A percentile compares a stretch with the other conserved stretches of the same genome.
Evolutionary conservation across 192 early-diverging fungal genomes (phyloP).

Genomic region (Backusella morwellensis): DNA sequence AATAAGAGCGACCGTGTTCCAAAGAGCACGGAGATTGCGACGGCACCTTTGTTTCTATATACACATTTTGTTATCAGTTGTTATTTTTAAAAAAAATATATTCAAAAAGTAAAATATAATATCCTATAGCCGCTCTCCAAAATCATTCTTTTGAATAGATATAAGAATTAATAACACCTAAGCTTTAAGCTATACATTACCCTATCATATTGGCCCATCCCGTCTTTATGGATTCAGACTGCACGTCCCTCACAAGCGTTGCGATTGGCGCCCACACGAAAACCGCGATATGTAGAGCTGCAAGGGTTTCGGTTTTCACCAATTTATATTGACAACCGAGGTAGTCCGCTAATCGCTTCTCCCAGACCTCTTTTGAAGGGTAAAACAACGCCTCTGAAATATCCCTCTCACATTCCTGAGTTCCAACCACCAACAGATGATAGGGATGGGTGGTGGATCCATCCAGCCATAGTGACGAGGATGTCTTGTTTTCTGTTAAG

Average conservation of each 20-base stretch:
- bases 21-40: constrained; percentile 48
- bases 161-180: background rate
- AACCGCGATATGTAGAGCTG: constrained; percentile 48
- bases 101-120: no score
- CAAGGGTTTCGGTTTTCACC: constrained; percentile 50
- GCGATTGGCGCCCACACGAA: constrained; percentile 46
- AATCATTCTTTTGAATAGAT: background rate
- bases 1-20: constrained; percentile 45
- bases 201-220: constrained; percentile 35
- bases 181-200: background rate
- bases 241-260: constrained; percentile 32
- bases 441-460: constrained; percentile 35
- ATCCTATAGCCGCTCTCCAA: no score
- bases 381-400: constrained; percentile 50
- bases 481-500: constrained; percentile 14
- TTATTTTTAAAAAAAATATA: no score
- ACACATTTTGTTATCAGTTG: background rate
- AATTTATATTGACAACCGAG: constrained; percentile 45
- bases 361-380: constrained; percentile 52
- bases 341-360: constrained; percentile 29
- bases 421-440: constrained; percentile 52
- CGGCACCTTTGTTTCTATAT: constrained; percentile 48
- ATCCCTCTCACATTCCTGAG: constrained; percentile 55
- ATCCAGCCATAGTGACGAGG: background rate
- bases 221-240: constrained; percentile 26